Evolutionary conservation across 2,329 filamentous ascomycete species (phyloP).

Genomic region (Aspergillus novoparasiticus): DNA sequence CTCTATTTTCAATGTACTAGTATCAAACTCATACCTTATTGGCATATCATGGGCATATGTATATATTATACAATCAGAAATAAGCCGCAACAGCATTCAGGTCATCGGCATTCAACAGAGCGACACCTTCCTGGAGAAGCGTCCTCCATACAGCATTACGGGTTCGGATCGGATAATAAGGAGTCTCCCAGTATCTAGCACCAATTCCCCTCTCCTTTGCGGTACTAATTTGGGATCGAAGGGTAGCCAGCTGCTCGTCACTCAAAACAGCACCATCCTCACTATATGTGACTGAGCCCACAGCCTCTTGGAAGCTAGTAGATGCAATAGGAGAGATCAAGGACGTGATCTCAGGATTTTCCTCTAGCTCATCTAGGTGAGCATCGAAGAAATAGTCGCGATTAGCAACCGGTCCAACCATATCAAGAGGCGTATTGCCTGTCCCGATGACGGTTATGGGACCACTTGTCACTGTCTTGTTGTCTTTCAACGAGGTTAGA

Average conservation of each 20-base stretch:
- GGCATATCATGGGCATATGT: neutral
- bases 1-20: neutral
- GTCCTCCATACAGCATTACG: constrained; percentile 62
- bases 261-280: constrained; percentile 36
- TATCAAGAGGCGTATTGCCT: constrained; percentile 55
- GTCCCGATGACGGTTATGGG: constrained; percentile 66
- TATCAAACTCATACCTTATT: neutral
- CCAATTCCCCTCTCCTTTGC: constrained; percentile 62
- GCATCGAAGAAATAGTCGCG: constrained; percentile 65
- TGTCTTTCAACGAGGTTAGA: constrained; percentile 54
- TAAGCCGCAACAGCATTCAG: constrained; percentile 52
- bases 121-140: constrained; percentile 60
- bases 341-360: constrained; percentile 49
- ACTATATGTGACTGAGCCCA: constrained; percentile 41
- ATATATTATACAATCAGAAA: constrained; percentile 24
- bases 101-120: constrained; percentile 67
- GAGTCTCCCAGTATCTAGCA: constrained; percentile 66
- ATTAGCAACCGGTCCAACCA: constrained; percentile 48
- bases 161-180: constrained; percentile 60
- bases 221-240: constrained; percentile 55
- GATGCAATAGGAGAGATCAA: constrained; percentile 58
- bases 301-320: constrained; percentile 50
- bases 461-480: constrained; percentile 48
- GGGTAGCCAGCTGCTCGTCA: constrained; percentile 49
- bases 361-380: constrained; percentile 50